Evolutionary conservation across 495 filamentous ascomycete species (phyloP), one percentile per base, ranked within the genome.

Genomic region (Penicillium mononematosum): DNA sequence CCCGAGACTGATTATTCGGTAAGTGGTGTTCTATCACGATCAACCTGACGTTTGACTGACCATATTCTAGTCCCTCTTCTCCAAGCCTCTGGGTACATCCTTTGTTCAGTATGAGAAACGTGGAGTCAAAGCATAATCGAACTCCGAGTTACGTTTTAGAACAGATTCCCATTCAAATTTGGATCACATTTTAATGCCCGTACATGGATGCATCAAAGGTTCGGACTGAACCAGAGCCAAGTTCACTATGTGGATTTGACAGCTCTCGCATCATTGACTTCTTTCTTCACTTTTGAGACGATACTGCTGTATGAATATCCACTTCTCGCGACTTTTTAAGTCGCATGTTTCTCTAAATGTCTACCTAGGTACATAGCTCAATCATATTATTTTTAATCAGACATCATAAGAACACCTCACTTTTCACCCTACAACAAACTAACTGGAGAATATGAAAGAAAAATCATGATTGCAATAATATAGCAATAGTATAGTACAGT

Each of bases 1-100:
- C 76, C 77, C 16, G 73, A 74, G 6, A 83, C 79, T 25, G 80
- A 83, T 56, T 82, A 78, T 56, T 77, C 73, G 45, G 77, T 78
- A 69, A 69, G 72, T 62, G 11, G 41, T 19, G 9, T 47, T 29
- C 10, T 54, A 39, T 19, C 24, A 2, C 6, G 7, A 39, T 45
- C 16, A n/a, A 8, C 46, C 9, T 32, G 11, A 10, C 2, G 16
- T 29, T 12, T 44, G 17, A 50, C 65, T 70, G 63, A 69, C 55
- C 34, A 38, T 42, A 0, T 4, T 29, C 22, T 41, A 78, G 76
- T 78, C 78, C n/a, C 60, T 83, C 19, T 83, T 82, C 65, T 81
- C 79, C 36, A 75, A 78, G 57, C 78, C 79, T 32, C 58, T 71
- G 47, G 74, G 73, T 45, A 70, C 74, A 62, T 77, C 75, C 0